These are phyloP conservation scores for Monilinia fructicola DNA, from an alignment of 2,329 filamentous ascomycete species.

Conservation along the genomic window DNA sequence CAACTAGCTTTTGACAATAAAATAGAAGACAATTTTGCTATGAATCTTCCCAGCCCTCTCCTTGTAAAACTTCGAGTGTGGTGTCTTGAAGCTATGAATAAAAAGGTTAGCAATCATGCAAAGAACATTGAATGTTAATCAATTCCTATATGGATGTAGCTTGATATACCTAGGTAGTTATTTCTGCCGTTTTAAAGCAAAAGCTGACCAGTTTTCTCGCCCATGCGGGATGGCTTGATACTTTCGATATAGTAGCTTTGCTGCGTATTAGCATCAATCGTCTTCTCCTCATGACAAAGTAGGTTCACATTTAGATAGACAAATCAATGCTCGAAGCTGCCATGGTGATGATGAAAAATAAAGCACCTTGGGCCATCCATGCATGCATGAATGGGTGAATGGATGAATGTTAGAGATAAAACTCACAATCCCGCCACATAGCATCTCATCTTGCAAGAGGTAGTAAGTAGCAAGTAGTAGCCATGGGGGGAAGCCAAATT, in stretches of 20 bases:
- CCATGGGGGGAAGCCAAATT: too few relatives aligned
- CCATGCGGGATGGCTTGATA: too few relatives aligned
- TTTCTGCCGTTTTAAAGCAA: not conserved
- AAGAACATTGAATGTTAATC: not conserved
- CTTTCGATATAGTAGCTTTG: not conserved
- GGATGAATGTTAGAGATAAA: too few relatives aligned
- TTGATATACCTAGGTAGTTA: not conserved
- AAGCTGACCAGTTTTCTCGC: too few relatives aligned
- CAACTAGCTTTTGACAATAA: constrained; percentile 21
- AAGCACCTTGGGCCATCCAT: not conserved
- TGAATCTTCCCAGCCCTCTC: not conserved
- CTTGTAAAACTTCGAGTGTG: not conserved
- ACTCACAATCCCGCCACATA: too few relatives aligned
- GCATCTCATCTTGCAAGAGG: too few relatives aligned
- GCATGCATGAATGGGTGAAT: not conserved
- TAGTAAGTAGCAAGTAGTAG: too few relatives aligned
- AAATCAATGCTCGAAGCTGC: not conserved
- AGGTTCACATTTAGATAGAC: not conserved
- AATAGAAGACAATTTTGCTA: constrained; percentile 14
- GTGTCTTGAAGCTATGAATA: not conserved
- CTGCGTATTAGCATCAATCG: not conserved
- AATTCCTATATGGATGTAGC: not conserved
- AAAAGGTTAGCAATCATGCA: not conserved
- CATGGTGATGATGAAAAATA: not conserved
- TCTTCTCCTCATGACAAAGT: not conserved